Base-by-base conservation (phyloP, 2,329 filamentous ascomycete species). In the Penicillium brasilianum region DNA sequence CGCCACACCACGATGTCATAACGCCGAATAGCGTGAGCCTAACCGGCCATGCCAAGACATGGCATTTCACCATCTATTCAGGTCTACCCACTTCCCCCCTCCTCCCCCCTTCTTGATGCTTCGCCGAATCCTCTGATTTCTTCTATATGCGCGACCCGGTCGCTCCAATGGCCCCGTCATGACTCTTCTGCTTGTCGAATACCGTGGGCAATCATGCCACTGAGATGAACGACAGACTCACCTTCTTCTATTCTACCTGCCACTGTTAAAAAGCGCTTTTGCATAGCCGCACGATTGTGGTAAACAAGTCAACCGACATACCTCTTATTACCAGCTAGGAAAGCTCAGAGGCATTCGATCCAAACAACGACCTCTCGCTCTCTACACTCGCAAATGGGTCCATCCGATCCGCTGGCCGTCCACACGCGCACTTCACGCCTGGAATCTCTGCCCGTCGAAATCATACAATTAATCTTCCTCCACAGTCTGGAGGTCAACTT, bases 401-500 rank as follows among this genome's bases (percentile, higher is more conserved):
- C 20, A n/a, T 41, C 60, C 39, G 48, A 57, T 32, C 41, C 53
- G 18, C 39, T 57, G 20, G 56, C 60, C 43, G 58, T 37, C 44
- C 55, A 51, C 16, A 43, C 41, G 30, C 61, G 62, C 41, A 76
- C 75, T 34, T 77, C 76, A 32, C 60, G 60, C 18, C 70, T 85
- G 22, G 82, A 84, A 65, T 57, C 61, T 14, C 74, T 85, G 1
- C 83, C 83, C 0, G 66, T 75, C 14, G 83, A 85, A 68, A 72
- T 85, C 25, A 67, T 85, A 6, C 79, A 85, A 62, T 74, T 76
- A 48, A 84, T 85, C 55, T 85, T 85, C 67, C 75, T 82, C n/a
- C 67, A 77, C 32, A 77, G 77, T 22, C 72, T 81, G n/a, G 82
- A 84, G 65, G 66, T 83, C 63, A 80, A 81, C 52, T 73, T 83